Percentiles rank a stretch among this genome's conserved stretches.
phyloP scores from a whole-genome alignment of 2,329 filamentous ascomycete genomes.

The Sarocladium brachiariae region DNA sequence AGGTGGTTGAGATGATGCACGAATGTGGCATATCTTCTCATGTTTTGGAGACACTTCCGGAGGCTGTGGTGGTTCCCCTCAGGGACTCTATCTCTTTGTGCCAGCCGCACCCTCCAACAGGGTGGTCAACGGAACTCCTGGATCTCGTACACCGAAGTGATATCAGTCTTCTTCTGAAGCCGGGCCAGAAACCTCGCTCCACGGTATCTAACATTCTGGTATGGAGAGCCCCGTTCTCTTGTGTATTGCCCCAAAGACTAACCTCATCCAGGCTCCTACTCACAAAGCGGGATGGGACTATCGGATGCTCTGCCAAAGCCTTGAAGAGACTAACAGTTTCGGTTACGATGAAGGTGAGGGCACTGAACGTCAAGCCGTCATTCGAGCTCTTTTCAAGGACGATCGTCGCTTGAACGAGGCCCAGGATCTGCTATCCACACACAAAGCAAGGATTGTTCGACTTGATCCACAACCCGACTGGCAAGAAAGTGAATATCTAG shows the following conservation, averaged over 20 bases:
- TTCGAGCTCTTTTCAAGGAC: constrained; percentile 81
- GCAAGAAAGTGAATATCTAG: constrained; percentile 80
- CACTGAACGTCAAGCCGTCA: constrained; percentile 75
- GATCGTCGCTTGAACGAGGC: constrained; percentile 87
- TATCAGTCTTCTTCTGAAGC: constrained; percentile 58
- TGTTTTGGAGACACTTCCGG: constrained; percentile 76
- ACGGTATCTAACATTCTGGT: constrained; percentile 35
- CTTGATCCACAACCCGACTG: constrained; percentile 68
- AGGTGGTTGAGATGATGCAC: constrained; percentile 69
- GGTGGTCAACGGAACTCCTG: constrained; percentile 66
- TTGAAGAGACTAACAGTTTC: constrained; percentile 52
- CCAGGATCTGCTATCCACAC: constrained; percentile 75
- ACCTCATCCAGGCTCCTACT: constrained; percentile 44
- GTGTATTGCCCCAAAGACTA: neutral
- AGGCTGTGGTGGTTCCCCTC: constrained; percentile 72
- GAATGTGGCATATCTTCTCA: constrained; percentile 58
- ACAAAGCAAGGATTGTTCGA: constrained; percentile 70
- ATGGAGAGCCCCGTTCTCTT: constrained; percentile 16
- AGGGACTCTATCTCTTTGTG: constrained; percentile 80
- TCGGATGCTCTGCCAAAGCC: constrained; percentile 64
- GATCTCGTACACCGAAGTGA: constrained; percentile 76
- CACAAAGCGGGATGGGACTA: constrained; percentile 68
- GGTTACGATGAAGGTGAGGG: constrained; percentile 74
- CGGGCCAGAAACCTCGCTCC: constrained; percentile 23
- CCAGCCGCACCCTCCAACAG: constrained; percentile 71